Evolutionary conservation across 192 early-diverging fungal genomes (phyloP), one percentile per base, ranked within the genome.

Genomic region (Podila verticillata): DNA sequence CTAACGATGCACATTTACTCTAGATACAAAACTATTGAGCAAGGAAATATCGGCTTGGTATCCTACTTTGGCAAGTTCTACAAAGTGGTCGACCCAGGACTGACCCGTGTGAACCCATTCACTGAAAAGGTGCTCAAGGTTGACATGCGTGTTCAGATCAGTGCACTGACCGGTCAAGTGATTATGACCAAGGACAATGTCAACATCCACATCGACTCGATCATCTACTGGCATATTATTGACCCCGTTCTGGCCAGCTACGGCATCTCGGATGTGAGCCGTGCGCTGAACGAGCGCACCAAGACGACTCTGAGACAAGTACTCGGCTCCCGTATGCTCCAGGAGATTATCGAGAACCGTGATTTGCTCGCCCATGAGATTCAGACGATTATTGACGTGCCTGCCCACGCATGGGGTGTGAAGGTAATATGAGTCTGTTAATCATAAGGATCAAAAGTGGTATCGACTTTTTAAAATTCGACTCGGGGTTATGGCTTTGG

Each of bases 301-400:
- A 92, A 95, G 82, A 97, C 96, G n/a, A 97, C 96, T 0, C 74
- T 98, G 35, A 83, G 96, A 24, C 92, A 95, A 20, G 91, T 94
- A 34, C 78, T 97, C n/a, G 96, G 96, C 28, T 86, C 90, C 3
- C 89, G 90, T 15, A 86, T 92, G 4, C 75, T 98, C 9, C 96
- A 98, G 84, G 96, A 96, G 26, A 85, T 87, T 67, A 93, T 98
- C 72, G 96, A 98, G 83, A 93, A 96, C 79, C 89, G 96, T 32
- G 92, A 95, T 58, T 85, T 86, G 0, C 92, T 98, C 66, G 94
- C 96, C 0, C 89, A 89, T 63, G 95, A 95, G 51, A 96, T 98
- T 71, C 88, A 92, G 35, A 85, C 84, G 9, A 92, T 96, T n/a
- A 96, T 97, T 57, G 95, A 91, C 29, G 84, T 82, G 7, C 91